Percentiles rank a stretch among this genome's conserved stretches.
Conservation (phyloP, 2,329 filamentous ascomycete genomes). For the Cladosporium sp. region DNA sequence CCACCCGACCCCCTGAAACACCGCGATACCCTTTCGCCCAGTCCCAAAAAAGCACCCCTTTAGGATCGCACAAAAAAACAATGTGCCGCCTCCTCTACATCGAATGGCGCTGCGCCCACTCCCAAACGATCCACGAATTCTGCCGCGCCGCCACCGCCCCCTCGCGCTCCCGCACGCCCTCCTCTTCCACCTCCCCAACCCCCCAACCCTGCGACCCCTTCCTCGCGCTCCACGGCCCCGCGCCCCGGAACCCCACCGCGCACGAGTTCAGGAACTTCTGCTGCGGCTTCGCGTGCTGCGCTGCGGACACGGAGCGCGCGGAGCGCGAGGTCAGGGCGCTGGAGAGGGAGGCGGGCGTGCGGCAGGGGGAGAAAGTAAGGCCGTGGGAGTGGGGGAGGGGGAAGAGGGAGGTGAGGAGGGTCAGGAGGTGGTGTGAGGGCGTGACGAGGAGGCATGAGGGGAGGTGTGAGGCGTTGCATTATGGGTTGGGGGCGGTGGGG, state of each 20-base stretch:
- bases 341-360: not conserved
- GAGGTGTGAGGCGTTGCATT: constrained; percentile 11
- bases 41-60: too few species aligned
- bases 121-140: constrained; percentile 11
- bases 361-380: not conserved
- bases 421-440: constrained; percentile 1
- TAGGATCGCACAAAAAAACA: not conserved
- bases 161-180: constrained; percentile 3
- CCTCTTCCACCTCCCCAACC: not conserved
- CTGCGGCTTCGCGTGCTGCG: constrained; percentile 7
- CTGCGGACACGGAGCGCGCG: not conserved
- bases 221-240: not conserved
- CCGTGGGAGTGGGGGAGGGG: not conserved
- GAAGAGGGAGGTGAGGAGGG: constrained; percentile 3
- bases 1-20: too few species aligned
- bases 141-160: constrained; percentile 8
- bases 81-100: constrained; percentile 11
- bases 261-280: constrained; percentile 11
- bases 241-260: not conserved
- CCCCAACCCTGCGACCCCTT: constrained; percentile 6
- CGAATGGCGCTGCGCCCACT: constrained; percentile 13
- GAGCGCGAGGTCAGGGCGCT: not conserved
- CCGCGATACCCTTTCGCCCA: too few species aligned
- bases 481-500: constrained; percentile 4
- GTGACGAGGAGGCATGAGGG: constrained; percentile 6